Evolutionary conservation across 805 yeast genomes (phyloP).

Genomic region (Metschnikowia arizonensis): DNA sequence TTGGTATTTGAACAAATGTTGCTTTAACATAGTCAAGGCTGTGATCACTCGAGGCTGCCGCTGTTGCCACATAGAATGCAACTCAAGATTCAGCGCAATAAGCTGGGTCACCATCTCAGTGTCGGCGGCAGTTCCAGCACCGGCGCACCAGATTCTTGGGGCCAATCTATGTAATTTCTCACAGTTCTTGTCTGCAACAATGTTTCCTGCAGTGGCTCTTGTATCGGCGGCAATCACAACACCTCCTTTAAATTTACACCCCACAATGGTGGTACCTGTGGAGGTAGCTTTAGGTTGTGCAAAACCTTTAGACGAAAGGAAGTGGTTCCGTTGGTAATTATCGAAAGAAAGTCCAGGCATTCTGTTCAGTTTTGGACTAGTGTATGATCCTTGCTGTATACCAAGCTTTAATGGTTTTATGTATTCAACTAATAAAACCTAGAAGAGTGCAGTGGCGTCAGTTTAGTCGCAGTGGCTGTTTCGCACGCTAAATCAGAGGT

Average conservation of each 20-base stretch:
- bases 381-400: background rate
- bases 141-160: slow-evolving; percentile 98
- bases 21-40: slow-evolving; percentile 87
- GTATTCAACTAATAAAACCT: background rate
- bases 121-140: slow-evolving; percentile 99
- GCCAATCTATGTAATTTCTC: slow-evolving; percentile 88
- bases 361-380: background rate
- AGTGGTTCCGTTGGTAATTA: slow-evolving; percentile 85
- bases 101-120: slow-evolving; percentile 97
- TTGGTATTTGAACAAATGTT: slow-evolving; percentile 93
- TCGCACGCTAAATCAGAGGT: slow-evolving; percentile 5
- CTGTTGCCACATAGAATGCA: slow-evolving; percentile 78
- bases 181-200: slow-evolving; percentile 97
- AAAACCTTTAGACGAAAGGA: slow-evolving; percentile 66
- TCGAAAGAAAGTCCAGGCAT: slow-evolving; percentile 95
- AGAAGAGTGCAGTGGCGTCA: slow-evolving; percentile 1
- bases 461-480: background rate
- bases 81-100: slow-evolving; percentile 83
- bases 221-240: slow-evolving; percentile 99
- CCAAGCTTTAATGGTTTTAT: background rate
- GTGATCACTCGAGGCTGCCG: slow-evolving; percentile 92
- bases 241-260: slow-evolving; percentile 88
- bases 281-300: slow-evolving; percentile 87
- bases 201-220: slow-evolving; percentile 93
- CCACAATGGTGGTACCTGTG: slow-evolving; percentile 99